A percentile compares a stretch with the other conserved stretches of the same genome.
These are phyloP conservation scores for Castanea mollissima DNA, from an alignment of 306 rosid species.

Conservation along the genomic window DNA sequence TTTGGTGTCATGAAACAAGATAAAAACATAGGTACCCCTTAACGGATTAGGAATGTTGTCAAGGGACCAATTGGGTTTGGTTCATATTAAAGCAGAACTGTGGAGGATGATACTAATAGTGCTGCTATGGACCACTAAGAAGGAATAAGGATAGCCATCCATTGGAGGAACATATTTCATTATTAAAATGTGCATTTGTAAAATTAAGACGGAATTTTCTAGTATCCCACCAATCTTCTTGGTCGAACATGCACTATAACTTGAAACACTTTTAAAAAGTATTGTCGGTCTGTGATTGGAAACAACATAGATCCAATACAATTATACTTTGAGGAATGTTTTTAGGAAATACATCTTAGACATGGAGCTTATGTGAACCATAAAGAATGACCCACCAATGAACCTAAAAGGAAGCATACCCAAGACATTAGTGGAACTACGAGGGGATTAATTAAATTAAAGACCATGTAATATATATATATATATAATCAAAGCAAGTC, in stretches of 20 bases:
- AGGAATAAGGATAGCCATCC: too few relatives aligned
- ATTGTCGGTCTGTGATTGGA: not conserved
- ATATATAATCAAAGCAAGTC: too few relatives aligned
- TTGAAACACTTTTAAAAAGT: not conserved
- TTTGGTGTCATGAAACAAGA: not conserved
- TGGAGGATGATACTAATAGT: not conserved
- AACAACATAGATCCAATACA: not conserved
- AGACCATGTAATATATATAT: not conserved
- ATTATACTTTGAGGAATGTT: not conserved
- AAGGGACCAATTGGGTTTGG: slow-evolving; percentile 16
- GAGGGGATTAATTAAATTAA: not conserved
- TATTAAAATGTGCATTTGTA: not conserved
- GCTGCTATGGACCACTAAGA: not conserved
- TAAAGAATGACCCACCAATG: not conserved
- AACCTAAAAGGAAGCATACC: not conserved
- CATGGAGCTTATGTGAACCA: not conserved
- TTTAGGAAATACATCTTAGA: not conserved
- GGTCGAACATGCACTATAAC: not conserved
- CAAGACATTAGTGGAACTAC: not conserved
- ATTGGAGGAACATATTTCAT: not conserved
- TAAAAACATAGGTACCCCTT: not conserved
- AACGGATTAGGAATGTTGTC: slow-evolving; percentile 11
- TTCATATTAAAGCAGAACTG: slow-evolving; percentile 2
- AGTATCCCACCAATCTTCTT: not conserved
- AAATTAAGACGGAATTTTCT: not conserved